Evolutionary conservation across 495 filamentous ascomycete genomes (phyloP), one percentile per base, ranked within the genome.

Genomic region (Amorphotheca resinae): DNA sequence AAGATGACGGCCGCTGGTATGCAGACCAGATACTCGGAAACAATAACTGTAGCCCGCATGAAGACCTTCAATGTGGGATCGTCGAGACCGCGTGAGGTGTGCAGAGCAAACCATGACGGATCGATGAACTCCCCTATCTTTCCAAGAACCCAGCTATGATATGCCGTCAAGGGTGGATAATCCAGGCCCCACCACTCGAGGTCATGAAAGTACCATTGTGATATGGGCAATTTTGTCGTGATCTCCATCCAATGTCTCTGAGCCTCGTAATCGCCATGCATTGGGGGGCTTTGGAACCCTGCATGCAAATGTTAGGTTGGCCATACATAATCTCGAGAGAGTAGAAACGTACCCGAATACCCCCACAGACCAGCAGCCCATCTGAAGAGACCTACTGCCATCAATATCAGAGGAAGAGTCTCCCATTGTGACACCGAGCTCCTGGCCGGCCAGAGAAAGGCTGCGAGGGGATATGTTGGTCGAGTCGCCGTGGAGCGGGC

Each of bases 181-280:
- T 98, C 91, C 44, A 98, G 70, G 0, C 91, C 91, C 91, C 91
- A 98, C 77, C 93, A 98, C 51, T 89, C 69, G 41, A 96, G 64
- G 57, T 98, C 87, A 62, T 95, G 86, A 56, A 88, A 93, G 60
- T 98, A 96, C 93, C 91, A 98, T 55, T 91, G 83, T 3, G 82
- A 84, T 31, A 93, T 69, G 7, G 91, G 93, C 3, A 98, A 69
- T 45, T 91, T 76, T 11, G 73, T 81, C 1, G 93, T 95, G 49
- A 95, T 72, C 54, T 96, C 91, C 89, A 96, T 95, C 91, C 91
- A 98, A 55, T 98, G 91, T 51, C 91, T 63, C 59, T 98, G 91
- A 5, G 93, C 91, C 61, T 98, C 91, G 58, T 95, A 95, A 59
- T 98, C 91, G 41, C 91, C 91, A 52, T 93, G 79, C 79, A 95